Percentiles rank a stretch among this genome's conserved stretches.
These are phyloP conservation scores for Ophiostoma perfectum DNA, from an alignment of 2,329 filamentous ascomycete genomes.

Conservation along the genomic window DNA sequence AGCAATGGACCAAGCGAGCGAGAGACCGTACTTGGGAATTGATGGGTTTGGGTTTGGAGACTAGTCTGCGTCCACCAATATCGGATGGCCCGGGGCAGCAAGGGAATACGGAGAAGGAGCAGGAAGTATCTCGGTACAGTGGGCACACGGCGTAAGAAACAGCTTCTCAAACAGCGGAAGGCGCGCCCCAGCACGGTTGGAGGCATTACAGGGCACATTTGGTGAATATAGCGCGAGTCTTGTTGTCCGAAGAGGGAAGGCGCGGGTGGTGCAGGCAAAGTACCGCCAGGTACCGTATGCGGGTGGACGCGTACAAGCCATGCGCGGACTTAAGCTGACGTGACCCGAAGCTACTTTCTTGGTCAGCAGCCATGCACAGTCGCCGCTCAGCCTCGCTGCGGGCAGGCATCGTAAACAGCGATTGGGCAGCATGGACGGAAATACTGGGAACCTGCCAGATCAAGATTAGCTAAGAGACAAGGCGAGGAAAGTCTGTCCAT, in stretches of 20 bases:
- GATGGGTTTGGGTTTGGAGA: background rate
- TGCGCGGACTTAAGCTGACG: background rate
- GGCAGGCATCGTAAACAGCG: background rate
- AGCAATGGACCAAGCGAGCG: background rate
- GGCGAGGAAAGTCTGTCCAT: background rate
- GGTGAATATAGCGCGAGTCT: background rate
- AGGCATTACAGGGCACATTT: background rate
- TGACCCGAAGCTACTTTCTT: background rate
- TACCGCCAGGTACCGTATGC: background rate
- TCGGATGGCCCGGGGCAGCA: slow-evolving; percentile 26
- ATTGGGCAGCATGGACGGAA: background rate
- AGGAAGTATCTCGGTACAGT: background rate
- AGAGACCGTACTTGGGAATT: background rate
- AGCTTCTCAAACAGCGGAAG: background rate
- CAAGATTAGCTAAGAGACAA: background rate
- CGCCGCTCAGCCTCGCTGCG: slow-evolving; percentile 5
- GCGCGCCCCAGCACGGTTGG: slow-evolving; percentile 1
- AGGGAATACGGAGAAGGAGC: slow-evolving; percentile 9
- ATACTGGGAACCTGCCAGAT: background rate
- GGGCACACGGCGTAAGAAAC: background rate
- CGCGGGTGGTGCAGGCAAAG: background rate
- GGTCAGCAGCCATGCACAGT: background rate
- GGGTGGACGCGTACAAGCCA: background rate
- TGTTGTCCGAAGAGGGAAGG: slow-evolving; percentile 8
- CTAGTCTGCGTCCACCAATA: slow-evolving; percentile 12